Evolutionary conservation across 2,329 filamentous ascomycete species (phyloP), one percentile per base, ranked within the genome.

Genomic region (Cyanodermella asteris): DNA sequence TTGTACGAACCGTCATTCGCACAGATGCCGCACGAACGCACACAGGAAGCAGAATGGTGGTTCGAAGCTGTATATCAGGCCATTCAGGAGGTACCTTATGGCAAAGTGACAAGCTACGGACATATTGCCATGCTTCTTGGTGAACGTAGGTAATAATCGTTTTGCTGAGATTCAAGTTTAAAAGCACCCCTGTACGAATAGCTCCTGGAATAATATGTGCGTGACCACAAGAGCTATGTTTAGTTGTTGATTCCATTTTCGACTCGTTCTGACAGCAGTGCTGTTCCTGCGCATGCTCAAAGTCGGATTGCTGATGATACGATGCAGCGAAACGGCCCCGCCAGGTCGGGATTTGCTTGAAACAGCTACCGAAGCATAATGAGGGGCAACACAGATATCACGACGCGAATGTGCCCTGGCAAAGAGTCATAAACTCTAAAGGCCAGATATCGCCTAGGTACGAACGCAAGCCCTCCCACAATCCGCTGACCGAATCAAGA

Each of bases 341-440:
- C 29, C 84, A 94, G 50, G 82, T 94, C 5, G 84, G 84, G 26
- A 60, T 87, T 23, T 90, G 76, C 46, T 63, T 94, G 14, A 93
- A 91, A 46, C 72, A 91, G 43, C 66, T 94, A 8, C 65, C 81
- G n/a, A n/a, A 43, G 28, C 56, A 49, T 45, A 37, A 30, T 24
- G 35, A 7, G 40, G 47, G 24, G 48, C 55, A 32, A 50, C 45
- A 18, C 48, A 49, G 52, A 29, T 90, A 73, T 51, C 72, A 91
- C 45, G 56, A 62, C 30, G 56, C 55, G 13, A 93, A 73, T 35
- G 84, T 94, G 4, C 84, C 84, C 0, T 94, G 84, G 84, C 84
- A 94, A 54, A 60, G 87, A 29, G 77, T 94, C 31, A 74, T 94
- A 43, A 91, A 84, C 46, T 55, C 77, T 9, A 84, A 76, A 48